Conservation (phyloP, 345 rosid genomes). For the Crucihimalaya himalaica region DNA sequence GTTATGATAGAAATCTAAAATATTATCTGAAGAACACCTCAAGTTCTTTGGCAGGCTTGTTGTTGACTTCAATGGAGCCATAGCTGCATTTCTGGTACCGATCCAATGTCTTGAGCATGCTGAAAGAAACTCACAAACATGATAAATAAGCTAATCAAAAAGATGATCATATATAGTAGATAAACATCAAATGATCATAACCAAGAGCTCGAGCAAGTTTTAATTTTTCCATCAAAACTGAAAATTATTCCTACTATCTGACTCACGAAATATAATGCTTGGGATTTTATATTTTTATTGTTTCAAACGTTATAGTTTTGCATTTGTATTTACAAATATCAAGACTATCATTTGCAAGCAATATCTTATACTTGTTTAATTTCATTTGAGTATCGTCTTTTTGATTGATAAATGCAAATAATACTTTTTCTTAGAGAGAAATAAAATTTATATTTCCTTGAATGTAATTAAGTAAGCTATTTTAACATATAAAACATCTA, state of each 20-base stretch:
- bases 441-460: not conserved
- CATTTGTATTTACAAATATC: not conserved
- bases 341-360: not conserved
- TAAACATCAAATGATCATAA: not conserved
- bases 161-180: not conserved
- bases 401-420: not conserved
- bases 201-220: not conserved
- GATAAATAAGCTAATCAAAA: not conserved
- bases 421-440: too few relatives aligned
- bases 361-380: not conserved
- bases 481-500: not conserved
- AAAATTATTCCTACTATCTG: not conserved
- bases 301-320: not conserved
- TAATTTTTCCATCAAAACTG: not conserved
- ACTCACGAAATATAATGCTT: not conserved
- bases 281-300: not conserved
- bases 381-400: not conserved
- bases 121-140: constrained; percentile 25
- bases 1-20: not conserved
- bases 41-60: constrained; percentile 82
- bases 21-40: constrained; percentile 51
- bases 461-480: not conserved
- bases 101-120: constrained; percentile 94
- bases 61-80: constrained; percentile 79
- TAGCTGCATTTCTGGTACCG: constrained; percentile 96